phyloP scores from a whole-genome alignment of 129 eudicot genomes.

The Saposhnikovia divaricata region DNA sequence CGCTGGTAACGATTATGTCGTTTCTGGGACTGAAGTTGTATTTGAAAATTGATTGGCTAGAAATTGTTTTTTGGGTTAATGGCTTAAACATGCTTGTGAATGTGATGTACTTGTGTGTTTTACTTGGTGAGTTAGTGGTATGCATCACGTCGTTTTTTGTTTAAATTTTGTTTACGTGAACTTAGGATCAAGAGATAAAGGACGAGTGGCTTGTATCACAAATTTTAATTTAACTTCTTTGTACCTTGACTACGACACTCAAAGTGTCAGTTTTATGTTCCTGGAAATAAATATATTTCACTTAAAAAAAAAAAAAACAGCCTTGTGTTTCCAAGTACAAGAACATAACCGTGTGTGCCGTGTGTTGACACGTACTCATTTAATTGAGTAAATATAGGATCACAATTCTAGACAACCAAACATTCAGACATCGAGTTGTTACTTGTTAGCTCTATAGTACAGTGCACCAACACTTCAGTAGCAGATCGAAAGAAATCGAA shows the following conservation, averaged over 20 bases:
- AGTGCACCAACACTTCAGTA: background rate
- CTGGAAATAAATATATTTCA: background rate
- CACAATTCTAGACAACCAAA: background rate
- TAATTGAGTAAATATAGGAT: background rate
- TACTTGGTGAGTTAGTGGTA: background rate
- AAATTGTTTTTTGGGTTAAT: no score
- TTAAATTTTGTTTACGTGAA: background rate
- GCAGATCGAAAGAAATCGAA: no score
- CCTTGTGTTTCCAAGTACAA: background rate
- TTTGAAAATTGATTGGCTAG: no score
- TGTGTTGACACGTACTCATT: background rate
- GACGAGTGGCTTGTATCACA: background rate
- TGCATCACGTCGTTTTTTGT: background rate
- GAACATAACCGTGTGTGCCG: background rate
- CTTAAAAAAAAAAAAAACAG: background rate
- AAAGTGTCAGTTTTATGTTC: background rate
- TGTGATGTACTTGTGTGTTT: background rate
- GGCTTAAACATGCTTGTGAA: background rate
- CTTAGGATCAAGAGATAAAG: background rate
- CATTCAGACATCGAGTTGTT: background rate
- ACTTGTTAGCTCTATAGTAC: background rate
- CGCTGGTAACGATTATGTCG: no score
- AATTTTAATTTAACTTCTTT: background rate
- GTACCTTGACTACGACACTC: background rate
- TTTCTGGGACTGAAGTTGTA: no score